Evolutionary conservation across 257 asterid genomes (phyloP).

Genomic region (Ehretia macrophylla): DNA sequence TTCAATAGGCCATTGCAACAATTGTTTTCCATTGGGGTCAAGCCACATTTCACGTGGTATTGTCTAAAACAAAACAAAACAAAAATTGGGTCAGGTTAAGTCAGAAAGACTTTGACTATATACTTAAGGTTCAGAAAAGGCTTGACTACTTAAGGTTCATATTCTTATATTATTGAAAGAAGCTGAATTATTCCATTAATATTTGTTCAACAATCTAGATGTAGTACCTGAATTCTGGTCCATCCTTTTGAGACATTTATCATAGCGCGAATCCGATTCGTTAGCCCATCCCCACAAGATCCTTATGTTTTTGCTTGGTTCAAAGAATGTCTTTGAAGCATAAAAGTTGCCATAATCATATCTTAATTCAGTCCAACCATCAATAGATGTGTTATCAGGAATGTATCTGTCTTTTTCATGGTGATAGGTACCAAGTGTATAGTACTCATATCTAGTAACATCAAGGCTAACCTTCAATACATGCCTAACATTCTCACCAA

Average conservation of each 20-base stretch:
- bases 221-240: conserved; percentile 68
- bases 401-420: conserved; percentile 30
- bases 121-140: too few relatives aligned
- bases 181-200: too few relatives aligned
- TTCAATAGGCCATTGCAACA: conserved; percentile 28
- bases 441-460: conserved; percentile 51
- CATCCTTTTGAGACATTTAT: conserved; percentile 53
- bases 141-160: too few relatives aligned
- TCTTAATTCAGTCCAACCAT: conserved; percentile 57
- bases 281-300: conserved; percentile 80
- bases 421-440: conserved; percentile 47
- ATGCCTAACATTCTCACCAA: conserved; percentile 37
- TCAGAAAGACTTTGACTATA: too few relatives aligned
- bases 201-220: neutral
- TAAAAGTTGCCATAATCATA: conserved; percentile 64
- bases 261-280: conserved; percentile 41
- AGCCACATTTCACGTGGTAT: conserved; percentile 40
- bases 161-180: too few relatives aligned
- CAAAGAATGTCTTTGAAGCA: conserved; percentile 70
- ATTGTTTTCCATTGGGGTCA: conserved; percentile 38
- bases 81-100: too few relatives aligned
- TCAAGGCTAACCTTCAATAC: conserved; percentile 68
- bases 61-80: conserved; percentile 23
- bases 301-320: conserved; percentile 44
- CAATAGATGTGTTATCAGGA: conserved; percentile 48